phyloP scores from a whole-genome alignment of 345 rosid genomes.

The Arabis hirsuta region DNA sequence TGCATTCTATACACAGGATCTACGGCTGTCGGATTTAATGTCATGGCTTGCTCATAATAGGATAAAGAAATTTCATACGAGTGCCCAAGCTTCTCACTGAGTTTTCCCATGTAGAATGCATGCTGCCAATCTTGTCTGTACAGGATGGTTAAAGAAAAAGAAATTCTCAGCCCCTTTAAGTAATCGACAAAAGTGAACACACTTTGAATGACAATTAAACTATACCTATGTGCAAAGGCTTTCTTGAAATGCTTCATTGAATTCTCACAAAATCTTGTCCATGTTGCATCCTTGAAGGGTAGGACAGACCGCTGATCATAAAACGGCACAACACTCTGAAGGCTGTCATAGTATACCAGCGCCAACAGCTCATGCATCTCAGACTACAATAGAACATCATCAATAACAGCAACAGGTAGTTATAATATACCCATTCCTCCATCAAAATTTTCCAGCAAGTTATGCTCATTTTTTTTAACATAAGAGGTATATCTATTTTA shows the following conservation, averaged over 20 bases:
- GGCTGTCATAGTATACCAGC: constrained; percentile 94
- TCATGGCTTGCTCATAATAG: constrained; percentile 76
- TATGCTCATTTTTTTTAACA: constrained; percentile 1
- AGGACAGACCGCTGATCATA: constrained; percentile 83
- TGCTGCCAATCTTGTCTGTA: constrained; percentile 96
- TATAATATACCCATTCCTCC: constrained; percentile 18
- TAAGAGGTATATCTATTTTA: constrained; percentile 2
- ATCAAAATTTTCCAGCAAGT: constrained; percentile 28
- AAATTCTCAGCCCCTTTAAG: constrained; percentile 15
- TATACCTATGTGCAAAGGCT: constrained; percentile 81
- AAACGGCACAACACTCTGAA: constrained; percentile 94
- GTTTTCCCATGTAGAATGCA: constrained; percentile 97
- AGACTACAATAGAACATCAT: constrained; percentile 59
- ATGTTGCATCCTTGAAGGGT: constrained; percentile 79
- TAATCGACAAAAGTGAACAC: constrained; percentile 28
- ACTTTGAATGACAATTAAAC: constrained; percentile 23
- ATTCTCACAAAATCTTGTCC: constrained; percentile 79
- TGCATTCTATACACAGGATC: constrained; percentile 98
- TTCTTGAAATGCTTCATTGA: constrained; percentile 88
- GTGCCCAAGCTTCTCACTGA: constrained; percentile 86
- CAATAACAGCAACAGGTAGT: constrained; percentile 25
- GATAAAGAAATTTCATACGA: constrained; percentile 66
- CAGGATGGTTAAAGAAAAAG: constrained; percentile 12
- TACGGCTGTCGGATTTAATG: constrained; percentile 80
- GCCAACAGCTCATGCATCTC: constrained; percentile 96